Evolutionary conservation across 805 yeast genomes (phyloP), one percentile per base, ranked within the genome.

Genomic region (Starmerella roubikii): DNA sequence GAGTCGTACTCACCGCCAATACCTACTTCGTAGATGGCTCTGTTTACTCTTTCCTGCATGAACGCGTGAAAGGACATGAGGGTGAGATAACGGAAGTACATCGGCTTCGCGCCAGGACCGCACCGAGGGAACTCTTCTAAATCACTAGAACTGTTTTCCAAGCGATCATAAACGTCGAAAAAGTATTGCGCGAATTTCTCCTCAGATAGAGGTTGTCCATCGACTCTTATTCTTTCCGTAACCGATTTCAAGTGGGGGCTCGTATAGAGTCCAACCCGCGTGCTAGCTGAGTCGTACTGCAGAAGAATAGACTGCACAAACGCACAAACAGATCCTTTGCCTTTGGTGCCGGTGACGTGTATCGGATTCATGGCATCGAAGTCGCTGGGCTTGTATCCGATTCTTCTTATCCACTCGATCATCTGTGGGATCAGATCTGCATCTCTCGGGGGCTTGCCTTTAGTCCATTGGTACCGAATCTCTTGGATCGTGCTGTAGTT

Each of bases 1-100:
- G 95, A 83, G 58, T 91, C 99, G 53, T 75, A 84, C 55, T 82
- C 93, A 6, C 99, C 99, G 22, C 99, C 99, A 34, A 91, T 94
- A 18, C 99, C 99, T 23, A 93, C 99, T 58, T 91, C 99, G 54
- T 82, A 85, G 28, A 91, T 78, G 11, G 97, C 96, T 26, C 94
- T 72, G 54, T 85, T 81, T n/a, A 91, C 86, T 2, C 81, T 79
- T 59, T 91, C 98, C 39, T 72, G 68, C 61, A 83, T 57, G 51
- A 93, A 93, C 1, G 84, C 79, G 56, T 93, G 95, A 64, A 85
- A 91, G 3, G 96, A 83, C 43, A 91, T 59, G 15, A 93, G 61
- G 0, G 99, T 91, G 55, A 91, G 63, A 58, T 72, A 93, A 54
- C 93, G 77, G 69, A 91, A 91, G 58, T 91, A 91, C 56, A 84